Evolutionary conservation across 2,329 filamentous ascomycete genomes (phyloP).

Genomic region (Xylaria digitata): DNA sequence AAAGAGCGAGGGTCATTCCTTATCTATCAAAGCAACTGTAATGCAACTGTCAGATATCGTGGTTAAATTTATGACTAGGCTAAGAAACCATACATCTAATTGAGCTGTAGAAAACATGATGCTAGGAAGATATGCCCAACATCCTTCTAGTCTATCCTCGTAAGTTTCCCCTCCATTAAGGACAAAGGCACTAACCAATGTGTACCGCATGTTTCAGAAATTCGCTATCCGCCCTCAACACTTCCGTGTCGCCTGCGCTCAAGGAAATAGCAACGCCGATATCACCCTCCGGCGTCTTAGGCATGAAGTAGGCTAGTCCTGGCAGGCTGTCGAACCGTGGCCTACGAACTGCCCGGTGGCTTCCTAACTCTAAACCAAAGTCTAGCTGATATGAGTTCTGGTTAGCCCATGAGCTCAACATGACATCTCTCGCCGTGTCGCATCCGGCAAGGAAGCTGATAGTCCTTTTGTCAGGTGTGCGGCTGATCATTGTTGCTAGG

Average conservation of each 20-base stretch:
- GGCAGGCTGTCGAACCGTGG: constrained; percentile 60
- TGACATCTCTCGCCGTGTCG: constrained; percentile 57
- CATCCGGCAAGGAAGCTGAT: constrained; percentile 40
- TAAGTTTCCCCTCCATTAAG: too few relatives aligned
- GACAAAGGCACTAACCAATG: not conserved
- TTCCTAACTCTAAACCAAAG: constrained; percentile 60
- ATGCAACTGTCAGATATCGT: too few relatives aligned
- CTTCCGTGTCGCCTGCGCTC: not conserved
- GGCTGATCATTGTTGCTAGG: constrained; percentile 5
- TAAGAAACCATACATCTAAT: too few relatives aligned
- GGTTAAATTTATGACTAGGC: too few relatives aligned
- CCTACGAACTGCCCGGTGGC: constrained; percentile 53
- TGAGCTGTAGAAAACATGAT: too few relatives aligned
- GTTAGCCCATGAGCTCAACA: constrained; percentile 67
- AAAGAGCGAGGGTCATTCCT: too few relatives aligned
- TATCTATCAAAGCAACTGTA: too few relatives aligned
- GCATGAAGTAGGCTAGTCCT: constrained; percentile 64
- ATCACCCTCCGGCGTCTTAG: constrained; percentile 56
- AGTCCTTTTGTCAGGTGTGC: constrained; percentile 50
- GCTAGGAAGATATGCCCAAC: too few relatives aligned
- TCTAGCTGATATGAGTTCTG: constrained; percentile 58
- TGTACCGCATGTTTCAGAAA: not conserved
- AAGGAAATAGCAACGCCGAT: constrained; percentile 51
- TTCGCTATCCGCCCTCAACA: not conserved
- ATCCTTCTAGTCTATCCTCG: too few relatives aligned